Conservation (phyloP, 2,329 filamentous ascomycete species). For the Aspergillus floridensis region DNA sequence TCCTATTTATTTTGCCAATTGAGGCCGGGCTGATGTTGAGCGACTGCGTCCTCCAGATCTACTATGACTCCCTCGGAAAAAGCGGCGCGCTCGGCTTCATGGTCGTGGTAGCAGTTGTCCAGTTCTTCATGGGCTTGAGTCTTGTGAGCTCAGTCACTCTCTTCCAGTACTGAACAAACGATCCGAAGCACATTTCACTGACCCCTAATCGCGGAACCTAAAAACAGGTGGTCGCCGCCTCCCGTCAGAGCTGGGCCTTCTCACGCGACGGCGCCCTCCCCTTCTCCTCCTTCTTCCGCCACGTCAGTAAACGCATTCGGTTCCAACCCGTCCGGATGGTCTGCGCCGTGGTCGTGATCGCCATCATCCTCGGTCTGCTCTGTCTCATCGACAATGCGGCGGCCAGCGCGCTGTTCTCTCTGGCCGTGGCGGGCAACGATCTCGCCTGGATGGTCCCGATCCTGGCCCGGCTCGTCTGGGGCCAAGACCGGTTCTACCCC, state of each 20-base stretch:
- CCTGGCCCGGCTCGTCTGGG: conserved; percentile 57
- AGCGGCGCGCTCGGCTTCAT: conserved; percentile 58
- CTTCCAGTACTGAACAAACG: too few relatives aligned
- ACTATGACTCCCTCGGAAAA: conserved; percentile 57
- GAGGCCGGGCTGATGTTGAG: neutral
- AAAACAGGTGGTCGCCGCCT: conserved; percentile 50
- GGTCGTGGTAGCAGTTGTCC: conserved; percentile 57
- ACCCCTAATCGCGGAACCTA: neutral
- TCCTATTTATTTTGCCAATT: neutral
- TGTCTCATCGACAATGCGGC: conserved; percentile 57
- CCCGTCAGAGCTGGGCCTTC: conserved; percentile 61
- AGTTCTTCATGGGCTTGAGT: conserved; percentile 61
- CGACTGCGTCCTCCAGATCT: too few relatives aligned
- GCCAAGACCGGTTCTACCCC: conserved; percentile 55
- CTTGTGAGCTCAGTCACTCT: conserved; percentile 32
- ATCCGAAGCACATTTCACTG: neutral
- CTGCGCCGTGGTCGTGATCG: conserved; percentile 54
- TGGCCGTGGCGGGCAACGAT: conserved; percentile 56
- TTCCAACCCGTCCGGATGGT: conserved; percentile 58
- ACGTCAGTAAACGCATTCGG: conserved; percentile 53
- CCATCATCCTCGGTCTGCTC: conserved; percentile 55
- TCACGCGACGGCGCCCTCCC: conserved; percentile 60
- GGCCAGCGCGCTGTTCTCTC: conserved; percentile 55
- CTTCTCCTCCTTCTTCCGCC: conserved; percentile 56
- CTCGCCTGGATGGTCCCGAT: conserved; percentile 59